Evolutionary conservation across 345 rosid genomes (phyloP).

Genomic region (Durio zibethinus): DNA sequence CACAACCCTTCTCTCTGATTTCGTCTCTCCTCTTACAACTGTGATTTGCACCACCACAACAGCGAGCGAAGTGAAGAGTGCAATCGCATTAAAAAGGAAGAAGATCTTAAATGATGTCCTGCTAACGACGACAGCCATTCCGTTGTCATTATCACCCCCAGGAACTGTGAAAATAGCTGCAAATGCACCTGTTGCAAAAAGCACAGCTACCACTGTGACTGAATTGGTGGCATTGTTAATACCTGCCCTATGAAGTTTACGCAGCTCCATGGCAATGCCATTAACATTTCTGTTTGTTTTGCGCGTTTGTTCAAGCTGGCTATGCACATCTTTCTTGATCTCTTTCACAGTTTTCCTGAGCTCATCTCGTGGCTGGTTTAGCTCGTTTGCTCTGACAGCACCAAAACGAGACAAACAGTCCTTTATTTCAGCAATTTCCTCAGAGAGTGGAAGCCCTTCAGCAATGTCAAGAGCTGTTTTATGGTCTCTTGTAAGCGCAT

Average conservation of each 20-base stretch:
- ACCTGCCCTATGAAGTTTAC: slow-evolving; percentile 75
- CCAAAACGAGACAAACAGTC: slow-evolving; percentile 59
- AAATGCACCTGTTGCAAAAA: slow-evolving; percentile 91
- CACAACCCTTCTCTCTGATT: slow-evolving; percentile 71
- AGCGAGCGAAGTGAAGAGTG: slow-evolving; percentile 83
- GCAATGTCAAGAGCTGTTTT: slow-evolving; percentile 84
- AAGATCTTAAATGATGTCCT: slow-evolving; percentile 55
- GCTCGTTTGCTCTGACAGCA: slow-evolving; percentile 66
- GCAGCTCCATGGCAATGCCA: slow-evolving; percentile 73
- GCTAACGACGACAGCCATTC: slow-evolving; percentile 60
- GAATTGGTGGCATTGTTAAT: slow-evolving; percentile 88
- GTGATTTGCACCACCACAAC: slow-evolving; percentile 93
- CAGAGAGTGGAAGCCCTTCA: slow-evolving; percentile 71
- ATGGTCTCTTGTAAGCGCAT: slow-evolving; percentile 69
- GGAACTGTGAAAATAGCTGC: slow-evolving; percentile 86
- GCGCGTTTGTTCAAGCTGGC: slow-evolving; percentile 84
- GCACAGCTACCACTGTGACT: slow-evolving; percentile 84
- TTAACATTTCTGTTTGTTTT: slow-evolving; percentile 72
- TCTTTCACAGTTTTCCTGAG: slow-evolving; percentile 70
- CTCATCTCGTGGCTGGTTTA: slow-evolving; percentile 84
- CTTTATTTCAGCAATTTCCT: slow-evolving; percentile 57
- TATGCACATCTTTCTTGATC: slow-evolving; percentile 70
- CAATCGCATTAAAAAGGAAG: slow-evolving; percentile 66
- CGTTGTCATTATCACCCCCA: slow-evolving; percentile 60
- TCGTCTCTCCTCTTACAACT: slow-evolving; percentile 76